Conservation (phyloP, 2,329 filamentous ascomycete species). For the Fusarium citri region DNA sequence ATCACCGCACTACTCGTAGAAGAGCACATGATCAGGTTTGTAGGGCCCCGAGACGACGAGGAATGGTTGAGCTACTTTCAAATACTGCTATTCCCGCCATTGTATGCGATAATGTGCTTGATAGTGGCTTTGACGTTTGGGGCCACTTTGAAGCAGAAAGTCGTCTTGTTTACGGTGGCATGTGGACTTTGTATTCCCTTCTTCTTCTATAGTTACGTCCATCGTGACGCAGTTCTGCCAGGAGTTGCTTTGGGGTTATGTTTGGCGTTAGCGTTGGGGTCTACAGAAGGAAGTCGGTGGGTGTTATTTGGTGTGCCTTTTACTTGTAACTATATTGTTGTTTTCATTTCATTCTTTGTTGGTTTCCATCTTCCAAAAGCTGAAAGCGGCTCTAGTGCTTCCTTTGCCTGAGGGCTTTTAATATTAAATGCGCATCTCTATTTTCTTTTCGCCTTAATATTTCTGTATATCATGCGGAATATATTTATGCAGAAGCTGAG, state of each 20-base stretch:
- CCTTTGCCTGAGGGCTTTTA: no score
- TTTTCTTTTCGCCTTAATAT: no score
- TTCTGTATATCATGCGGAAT: no score
- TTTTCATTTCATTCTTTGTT: neutral
- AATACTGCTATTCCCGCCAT: neutral
- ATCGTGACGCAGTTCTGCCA: neutral
- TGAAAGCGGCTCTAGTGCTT: no score
- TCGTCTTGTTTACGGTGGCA: fast-evolving
- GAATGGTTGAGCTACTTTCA: neutral
- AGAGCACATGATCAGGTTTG: neutral
- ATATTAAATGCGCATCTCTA: no score
- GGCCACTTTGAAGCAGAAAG: fast-evolving
- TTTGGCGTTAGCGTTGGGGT: neutral
- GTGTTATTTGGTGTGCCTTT: neutral
- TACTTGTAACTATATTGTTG: neutral
- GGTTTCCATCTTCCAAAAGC: no score
- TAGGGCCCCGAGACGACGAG: no score
- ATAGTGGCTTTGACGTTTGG: fast-evolving
- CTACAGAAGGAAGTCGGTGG: neutral
- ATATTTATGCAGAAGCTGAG: no score
- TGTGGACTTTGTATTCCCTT: neutral
- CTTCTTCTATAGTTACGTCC: neutral
- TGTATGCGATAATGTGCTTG: neutral
- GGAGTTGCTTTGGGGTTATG: neutral
- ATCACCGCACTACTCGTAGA: fast-evolving